A percentile compares a stretch with the other conserved stretches of the same genome.
phyloP scores from a whole-genome alignment of 1,284 basidiomycete genomes.

The Schizophyllum amplum region DNA sequence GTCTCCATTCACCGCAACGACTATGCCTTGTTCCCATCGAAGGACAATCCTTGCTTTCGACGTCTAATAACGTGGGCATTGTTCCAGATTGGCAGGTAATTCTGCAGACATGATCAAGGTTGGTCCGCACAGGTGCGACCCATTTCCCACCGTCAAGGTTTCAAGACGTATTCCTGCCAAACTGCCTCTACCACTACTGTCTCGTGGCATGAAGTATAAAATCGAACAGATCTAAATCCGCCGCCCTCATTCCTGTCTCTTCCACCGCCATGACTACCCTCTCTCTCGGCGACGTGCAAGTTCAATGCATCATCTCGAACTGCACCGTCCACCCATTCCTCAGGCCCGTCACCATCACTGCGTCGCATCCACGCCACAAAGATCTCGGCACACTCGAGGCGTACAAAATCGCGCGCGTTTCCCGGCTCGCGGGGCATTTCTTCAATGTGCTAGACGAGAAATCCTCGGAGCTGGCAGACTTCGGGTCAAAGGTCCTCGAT shows the following conservation, averaged over 20 bases:
- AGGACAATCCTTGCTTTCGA: too few relatives aligned
- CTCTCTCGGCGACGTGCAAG: neutral
- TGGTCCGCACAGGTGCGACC: neutral
- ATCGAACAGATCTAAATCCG: too few relatives aligned
- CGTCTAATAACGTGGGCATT: too few relatives aligned
- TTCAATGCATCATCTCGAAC: neutral
- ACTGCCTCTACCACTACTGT: too few relatives aligned
- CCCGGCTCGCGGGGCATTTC: neutral
- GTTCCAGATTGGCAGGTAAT: neutral
- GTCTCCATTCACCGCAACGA: too few relatives aligned
- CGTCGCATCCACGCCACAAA: neutral
- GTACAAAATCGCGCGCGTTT: neutral
- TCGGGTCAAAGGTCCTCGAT: constrained; percentile 2
- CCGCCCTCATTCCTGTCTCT: neutral
- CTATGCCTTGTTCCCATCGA: too few relatives aligned
- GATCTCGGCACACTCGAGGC: neutral
- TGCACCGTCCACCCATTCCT: neutral
- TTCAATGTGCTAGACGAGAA: neutral
- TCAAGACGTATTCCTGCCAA: too few relatives aligned
- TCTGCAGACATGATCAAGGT: neutral
- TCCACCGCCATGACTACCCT: neutral
- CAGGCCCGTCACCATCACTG: neutral
- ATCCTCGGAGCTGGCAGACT: neutral
- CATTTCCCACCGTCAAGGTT: too few relatives aligned
- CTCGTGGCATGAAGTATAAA: too few relatives aligned